Percentiles rank a stretch among this genome's conserved stretches.
Conservation (phyloP, 441 rosid species). For the Viola pubescens region DNA sequence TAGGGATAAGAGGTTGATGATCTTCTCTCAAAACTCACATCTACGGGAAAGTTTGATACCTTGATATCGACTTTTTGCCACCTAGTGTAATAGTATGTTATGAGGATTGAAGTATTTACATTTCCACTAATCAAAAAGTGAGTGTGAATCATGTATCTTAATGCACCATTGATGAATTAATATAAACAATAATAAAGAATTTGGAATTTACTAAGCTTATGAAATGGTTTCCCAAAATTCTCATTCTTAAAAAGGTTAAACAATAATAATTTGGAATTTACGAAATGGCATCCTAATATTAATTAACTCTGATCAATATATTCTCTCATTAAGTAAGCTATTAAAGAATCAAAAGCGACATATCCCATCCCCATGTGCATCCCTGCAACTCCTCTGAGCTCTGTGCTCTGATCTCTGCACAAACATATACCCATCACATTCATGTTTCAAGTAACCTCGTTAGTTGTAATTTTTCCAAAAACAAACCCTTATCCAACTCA, state of each 20-base stretch:
- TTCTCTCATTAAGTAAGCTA: slow-evolving; percentile 9
- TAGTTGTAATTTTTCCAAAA: slow-evolving; percentile 9
- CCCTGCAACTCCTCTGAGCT: slow-evolving; percentile 19
- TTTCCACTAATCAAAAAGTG: too few relatives aligned
- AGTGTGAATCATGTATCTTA: too few relatives aligned
- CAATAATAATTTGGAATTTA: slow-evolving; percentile 31
- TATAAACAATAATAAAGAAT: too few relatives aligned
- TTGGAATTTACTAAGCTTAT: too few relatives aligned
- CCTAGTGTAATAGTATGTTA: too few relatives aligned
- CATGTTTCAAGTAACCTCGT: slow-evolving; percentile 17
- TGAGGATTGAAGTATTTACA: too few relatives aligned
- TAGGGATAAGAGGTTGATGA: too few relatives aligned
- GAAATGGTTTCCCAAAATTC: slow-evolving; percentile 21
- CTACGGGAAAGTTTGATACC: too few relatives aligned
- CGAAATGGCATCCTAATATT: slow-evolving; percentile 26
- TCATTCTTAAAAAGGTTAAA: slow-evolving; percentile 15
- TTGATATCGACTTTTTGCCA: too few relatives aligned
- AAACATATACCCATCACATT: slow-evolving; percentile 8
- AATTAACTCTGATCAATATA: slow-evolving; percentile 24
- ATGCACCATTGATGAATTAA: too few relatives aligned
- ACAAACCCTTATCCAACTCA: slow-evolving; percentile 26
- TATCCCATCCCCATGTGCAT: slow-evolving; percentile 44
- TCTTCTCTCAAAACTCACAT: not conserved
- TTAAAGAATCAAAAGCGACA: slow-evolving; percentile 24
- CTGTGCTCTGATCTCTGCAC: not conserved